phyloP scores from a whole-genome alignment of 208 protist species.

The Crithidia brevicula region DNA sequence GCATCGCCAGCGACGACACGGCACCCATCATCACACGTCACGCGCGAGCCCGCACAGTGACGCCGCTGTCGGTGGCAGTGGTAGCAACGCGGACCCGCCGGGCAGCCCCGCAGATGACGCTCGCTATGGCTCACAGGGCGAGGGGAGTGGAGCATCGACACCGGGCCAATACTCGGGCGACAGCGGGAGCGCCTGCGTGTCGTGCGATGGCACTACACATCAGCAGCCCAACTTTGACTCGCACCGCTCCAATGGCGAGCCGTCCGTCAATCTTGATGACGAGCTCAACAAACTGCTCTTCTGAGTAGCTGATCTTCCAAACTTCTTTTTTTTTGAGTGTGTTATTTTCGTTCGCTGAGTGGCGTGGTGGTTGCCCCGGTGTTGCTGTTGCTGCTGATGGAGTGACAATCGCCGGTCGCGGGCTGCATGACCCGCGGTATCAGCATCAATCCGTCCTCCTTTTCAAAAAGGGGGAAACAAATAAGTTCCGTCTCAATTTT shows the following conservation, averaged over 20 bases:
- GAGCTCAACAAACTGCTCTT: constrained; percentile 63
- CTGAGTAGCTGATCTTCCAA: background rate
- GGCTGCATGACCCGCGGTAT: too few relatives aligned
- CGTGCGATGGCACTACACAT: background rate
- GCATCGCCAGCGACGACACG: background rate
- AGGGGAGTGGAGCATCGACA: background rate
- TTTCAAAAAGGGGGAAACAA: too few relatives aligned
- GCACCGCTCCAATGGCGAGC: background rate
- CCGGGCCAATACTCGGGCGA: background rate
- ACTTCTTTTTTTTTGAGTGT: constrained; percentile 10
- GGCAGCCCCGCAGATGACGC: background rate
- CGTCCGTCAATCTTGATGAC: constrained; percentile 63
- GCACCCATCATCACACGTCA: background rate
- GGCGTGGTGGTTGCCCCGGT: too few relatives aligned
- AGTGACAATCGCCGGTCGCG: too few relatives aligned
- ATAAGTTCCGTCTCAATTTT: too few relatives aligned
- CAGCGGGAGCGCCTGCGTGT: constrained; percentile 3
- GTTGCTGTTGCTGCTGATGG: too few relatives aligned
- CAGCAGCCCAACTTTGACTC: background rate
- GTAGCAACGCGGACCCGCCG: background rate
- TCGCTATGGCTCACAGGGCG: background rate
- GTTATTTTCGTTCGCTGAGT: background rate
- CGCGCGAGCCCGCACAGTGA: background rate
- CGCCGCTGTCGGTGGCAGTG: background rate
- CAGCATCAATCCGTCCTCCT: too few relatives aligned